phyloP scores from a whole-genome alignment of 2,329 filamentous ascomycete genomes.

The Verticillium alfalfae region DNA sequence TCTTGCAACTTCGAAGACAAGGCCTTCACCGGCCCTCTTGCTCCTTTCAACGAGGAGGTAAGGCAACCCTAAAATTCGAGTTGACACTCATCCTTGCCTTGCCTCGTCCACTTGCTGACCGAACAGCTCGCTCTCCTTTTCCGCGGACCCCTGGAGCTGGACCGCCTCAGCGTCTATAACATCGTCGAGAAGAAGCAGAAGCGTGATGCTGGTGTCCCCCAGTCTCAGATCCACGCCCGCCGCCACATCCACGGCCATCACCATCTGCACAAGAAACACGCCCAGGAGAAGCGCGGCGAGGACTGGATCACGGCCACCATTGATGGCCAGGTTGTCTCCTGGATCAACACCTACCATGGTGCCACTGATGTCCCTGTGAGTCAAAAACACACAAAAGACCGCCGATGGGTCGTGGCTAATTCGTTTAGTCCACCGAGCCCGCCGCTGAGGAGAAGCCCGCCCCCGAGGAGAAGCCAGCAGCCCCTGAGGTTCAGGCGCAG shows the following conservation, averaged over 20 bases:
- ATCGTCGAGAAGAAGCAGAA: constrained; percentile 29
- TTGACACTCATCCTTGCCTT: background rate
- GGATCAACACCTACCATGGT: constrained; percentile 51
- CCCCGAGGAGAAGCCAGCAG: constrained; percentile 1
- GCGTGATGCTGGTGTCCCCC: constrained; percentile 16
- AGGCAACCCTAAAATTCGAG: constrained; percentile 19
- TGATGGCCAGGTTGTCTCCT: constrained; percentile 50
- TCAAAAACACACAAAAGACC: background rate
- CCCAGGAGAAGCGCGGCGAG: constrained; percentile 34
- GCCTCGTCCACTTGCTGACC: background rate
- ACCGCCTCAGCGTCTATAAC: constrained; percentile 64
- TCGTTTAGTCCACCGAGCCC: constrained; percentile 4
- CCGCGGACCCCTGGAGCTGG: constrained; percentile 63
- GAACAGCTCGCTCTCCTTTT: constrained; percentile 64
- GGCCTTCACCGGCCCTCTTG: constrained; percentile 53
- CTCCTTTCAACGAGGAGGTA: constrained; percentile 68
- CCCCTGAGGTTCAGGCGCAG: constrained; percentile 7
- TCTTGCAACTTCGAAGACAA: constrained; percentile 48
- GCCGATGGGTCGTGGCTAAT: background rate
- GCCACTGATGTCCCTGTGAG: constrained; percentile 9
- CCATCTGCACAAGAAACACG: constrained; percentile 41
- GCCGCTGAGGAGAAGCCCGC: constrained; percentile 5
- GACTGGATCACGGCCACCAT: constrained; percentile 31
- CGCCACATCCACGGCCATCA: constrained; percentile 40
- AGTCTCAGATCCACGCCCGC: constrained; percentile 20